Evolutionary conservation across 2,329 filamentous ascomycete genomes (phyloP).

Genomic region (Corinectria fuckeliana): DNA sequence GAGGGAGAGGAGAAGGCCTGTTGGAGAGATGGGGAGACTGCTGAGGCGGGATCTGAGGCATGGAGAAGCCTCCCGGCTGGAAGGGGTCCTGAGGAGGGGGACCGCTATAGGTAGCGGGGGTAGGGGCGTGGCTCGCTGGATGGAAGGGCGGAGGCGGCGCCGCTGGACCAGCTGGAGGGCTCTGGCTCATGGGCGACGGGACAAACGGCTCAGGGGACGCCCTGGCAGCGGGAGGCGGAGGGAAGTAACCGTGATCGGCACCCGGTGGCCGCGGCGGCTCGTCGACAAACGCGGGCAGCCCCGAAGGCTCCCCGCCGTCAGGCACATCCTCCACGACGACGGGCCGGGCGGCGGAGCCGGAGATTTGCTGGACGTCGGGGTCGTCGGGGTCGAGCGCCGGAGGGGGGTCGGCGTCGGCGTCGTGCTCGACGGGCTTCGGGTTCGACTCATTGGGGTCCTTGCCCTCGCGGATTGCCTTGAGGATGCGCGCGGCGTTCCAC

Average conservation of each 20-base stretch:
- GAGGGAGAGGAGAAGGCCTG: constrained; percentile 28
- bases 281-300: constrained; percentile 37
- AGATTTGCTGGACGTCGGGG: constrained; percentile 63
- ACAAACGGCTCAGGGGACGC: constrained; percentile 39
- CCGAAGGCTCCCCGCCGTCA: constrained; percentile 48
- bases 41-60: constrained; percentile 37
- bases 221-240: constrained; percentile 23
- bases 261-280: constrained; percentile 33
- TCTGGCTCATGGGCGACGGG: constrained; percentile 45
- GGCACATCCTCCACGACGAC: constrained; percentile 61
- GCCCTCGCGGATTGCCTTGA: constrained; percentile 88
- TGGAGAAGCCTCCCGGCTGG: constrained; percentile 17
- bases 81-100: constrained; percentile 18
- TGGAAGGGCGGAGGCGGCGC: constrained; percentile 24
- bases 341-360: constrained; percentile 46
- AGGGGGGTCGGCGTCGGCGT: constrained; percentile 41
- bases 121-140: constrained; percentile 5
- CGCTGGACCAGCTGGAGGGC: constrained; percentile 32
- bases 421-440: constrained; percentile 65
- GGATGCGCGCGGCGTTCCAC: constrained; percentile 90
- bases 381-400: constrained; percentile 67
- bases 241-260: constrained; percentile 44
- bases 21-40: constrained; percentile 39
- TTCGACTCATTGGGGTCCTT: constrained; percentile 93
- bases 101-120: neutral